Evolutionary conservation across 805 yeast species (phyloP).

Genomic region (Naumovozyma baii): DNA sequence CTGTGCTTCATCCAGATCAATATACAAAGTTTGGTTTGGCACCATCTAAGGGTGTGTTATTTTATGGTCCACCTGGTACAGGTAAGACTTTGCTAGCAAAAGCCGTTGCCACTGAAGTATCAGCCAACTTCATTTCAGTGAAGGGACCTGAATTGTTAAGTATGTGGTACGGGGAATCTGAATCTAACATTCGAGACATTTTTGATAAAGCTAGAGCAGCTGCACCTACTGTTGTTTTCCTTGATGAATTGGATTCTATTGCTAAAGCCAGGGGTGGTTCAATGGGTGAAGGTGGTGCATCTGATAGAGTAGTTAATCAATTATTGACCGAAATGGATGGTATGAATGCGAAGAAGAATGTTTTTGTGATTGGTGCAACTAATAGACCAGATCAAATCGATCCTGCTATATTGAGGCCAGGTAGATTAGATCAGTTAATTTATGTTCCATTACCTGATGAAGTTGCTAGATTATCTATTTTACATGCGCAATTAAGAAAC

Average conservation of each 20-base stretch:
- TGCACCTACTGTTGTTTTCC: slow-evolving; percentile 97
- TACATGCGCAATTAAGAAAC: slow-evolving; percentile 93
- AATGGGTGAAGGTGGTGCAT: slow-evolving; percentile 95
- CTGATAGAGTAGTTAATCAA: slow-evolving; percentile 96
- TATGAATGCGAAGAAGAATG: slow-evolving; percentile 99
- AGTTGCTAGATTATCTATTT: slow-evolving; percentile 82
- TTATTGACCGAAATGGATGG: slow-evolving; percentile 98
- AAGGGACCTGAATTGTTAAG: slow-evolving; percentile 47
- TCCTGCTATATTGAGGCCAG: slow-evolving; percentile 97
- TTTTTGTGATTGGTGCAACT: slow-evolving; percentile 97
- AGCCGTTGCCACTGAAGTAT: slow-evolving; percentile 98
- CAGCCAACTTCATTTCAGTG: slow-evolving; percentile 95
- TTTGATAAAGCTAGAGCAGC: slow-evolving; percentile 99
- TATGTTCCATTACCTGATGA: slow-evolving; percentile 98
- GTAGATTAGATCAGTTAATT: slow-evolving; percentile 95
- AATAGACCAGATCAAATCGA: slow-evolving; percentile 99
- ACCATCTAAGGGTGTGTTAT: slow-evolving; percentile 96
- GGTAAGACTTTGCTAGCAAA: slow-evolving; percentile 98
- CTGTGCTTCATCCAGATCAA: slow-evolving; percentile 97
- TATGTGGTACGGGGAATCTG: slow-evolving; percentile 99
- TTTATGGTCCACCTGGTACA: slow-evolving; percentile 99
- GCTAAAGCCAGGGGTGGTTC: slow-evolving; percentile 98
- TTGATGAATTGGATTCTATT: slow-evolving; percentile 96
- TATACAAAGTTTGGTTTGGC: slow-evolving; percentile 96
- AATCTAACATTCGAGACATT: slow-evolving; percentile 93